phyloP scores from a whole-genome alignment of 805 yeast species.

The Clavispora phyllophila region DNA sequence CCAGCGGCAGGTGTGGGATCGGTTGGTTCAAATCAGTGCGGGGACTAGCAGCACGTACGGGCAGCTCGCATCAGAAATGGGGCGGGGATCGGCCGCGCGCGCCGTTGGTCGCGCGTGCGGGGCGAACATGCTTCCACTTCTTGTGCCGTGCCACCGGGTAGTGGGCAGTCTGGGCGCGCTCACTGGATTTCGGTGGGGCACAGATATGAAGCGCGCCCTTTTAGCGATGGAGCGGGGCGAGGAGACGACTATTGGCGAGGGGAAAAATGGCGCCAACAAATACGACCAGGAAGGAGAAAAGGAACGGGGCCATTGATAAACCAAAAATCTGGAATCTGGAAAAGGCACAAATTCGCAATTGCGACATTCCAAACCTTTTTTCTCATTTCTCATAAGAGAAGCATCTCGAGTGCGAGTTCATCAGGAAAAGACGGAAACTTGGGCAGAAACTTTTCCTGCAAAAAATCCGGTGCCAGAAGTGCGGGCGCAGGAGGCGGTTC shows the following conservation, averaged over 20 bases:
- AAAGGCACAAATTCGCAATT: too few species aligned
- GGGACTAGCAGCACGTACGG: conserved; percentile 31
- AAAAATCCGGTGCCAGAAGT: background rate
- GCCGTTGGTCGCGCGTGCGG: conserved; percentile 40
- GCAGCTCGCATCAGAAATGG: conserved; percentile 26
- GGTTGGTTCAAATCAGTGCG: conserved; percentile 19
- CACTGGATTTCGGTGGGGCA: conserved; percentile 39
- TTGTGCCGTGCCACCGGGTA: conserved; percentile 43
- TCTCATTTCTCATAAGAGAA: background rate
- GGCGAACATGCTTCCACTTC: conserved; percentile 32
- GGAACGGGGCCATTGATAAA: background rate
- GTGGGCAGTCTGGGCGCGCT: conserved; percentile 24
- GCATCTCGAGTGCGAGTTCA: background rate
- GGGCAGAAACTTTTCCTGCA: background rate
- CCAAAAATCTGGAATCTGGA: too few species aligned
- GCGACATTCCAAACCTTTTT: too few species aligned
- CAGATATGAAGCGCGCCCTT: conserved; percentile 21
- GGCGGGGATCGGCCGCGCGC: conserved; percentile 26
- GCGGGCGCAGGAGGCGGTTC: background rate
- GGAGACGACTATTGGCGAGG: background rate
- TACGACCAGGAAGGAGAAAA: background rate
- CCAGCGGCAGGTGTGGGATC: conserved; percentile 36
- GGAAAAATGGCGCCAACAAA: background rate
- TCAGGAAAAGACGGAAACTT: background rate
- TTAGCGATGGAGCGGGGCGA: conserved; percentile 1